Conservation (phyloP, 2,329 filamentous ascomycete species). For the Trichoderma koningii region DNA sequence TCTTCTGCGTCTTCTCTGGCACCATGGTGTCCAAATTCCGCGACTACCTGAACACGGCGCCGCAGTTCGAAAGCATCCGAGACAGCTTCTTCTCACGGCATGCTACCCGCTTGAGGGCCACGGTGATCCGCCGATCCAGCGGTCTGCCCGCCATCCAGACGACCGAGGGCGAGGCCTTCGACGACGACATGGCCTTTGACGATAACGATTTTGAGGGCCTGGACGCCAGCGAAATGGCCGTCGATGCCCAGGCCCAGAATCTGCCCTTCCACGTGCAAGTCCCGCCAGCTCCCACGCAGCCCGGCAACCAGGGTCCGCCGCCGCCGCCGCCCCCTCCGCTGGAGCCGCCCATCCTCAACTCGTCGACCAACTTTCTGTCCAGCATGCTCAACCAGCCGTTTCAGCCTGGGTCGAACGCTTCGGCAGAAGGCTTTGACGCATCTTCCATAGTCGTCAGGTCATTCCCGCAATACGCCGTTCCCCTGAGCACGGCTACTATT, state of each 20-base stretch:
- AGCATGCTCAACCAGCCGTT: conserved; percentile 22
- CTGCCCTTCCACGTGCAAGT: conserved; percentile 23
- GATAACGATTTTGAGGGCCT: conserved; percentile 48
- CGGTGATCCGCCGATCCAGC: conserved; percentile 22
- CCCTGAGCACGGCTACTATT: conserved; percentile 25
- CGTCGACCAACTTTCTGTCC: conserved; percentile 10
- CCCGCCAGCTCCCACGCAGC: conserved; percentile 21
- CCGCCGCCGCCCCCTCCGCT: conserved; percentile 36
- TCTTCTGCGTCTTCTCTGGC: conserved; percentile 97
- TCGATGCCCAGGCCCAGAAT: conserved; percentile 39
- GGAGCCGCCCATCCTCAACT: conserved; percentile 9
- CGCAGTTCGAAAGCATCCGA: conserved; percentile 50
- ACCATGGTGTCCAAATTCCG: conserved; percentile 77
- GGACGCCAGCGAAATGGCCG: conserved; percentile 44
- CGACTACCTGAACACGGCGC: conserved; percentile 68
- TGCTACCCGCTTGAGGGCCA: conserved; percentile 17
- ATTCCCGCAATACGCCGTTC: conserved; percentile 31
- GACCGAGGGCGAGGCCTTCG: conserved; percentile 41
- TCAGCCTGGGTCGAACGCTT: conserved; percentile 33
- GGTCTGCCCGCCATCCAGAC: conserved; percentile 31
- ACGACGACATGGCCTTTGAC: conserved; percentile 49
- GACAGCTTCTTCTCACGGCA: conserved; percentile 36
- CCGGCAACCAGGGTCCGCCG: conserved; percentile 29
- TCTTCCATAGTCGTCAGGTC: not conserved
- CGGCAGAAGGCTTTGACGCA: conserved; percentile 27